Evolutionary conservation across 345 rosid species (phyloP).

Genomic region (Erysimum cheiranthoides): DNA sequence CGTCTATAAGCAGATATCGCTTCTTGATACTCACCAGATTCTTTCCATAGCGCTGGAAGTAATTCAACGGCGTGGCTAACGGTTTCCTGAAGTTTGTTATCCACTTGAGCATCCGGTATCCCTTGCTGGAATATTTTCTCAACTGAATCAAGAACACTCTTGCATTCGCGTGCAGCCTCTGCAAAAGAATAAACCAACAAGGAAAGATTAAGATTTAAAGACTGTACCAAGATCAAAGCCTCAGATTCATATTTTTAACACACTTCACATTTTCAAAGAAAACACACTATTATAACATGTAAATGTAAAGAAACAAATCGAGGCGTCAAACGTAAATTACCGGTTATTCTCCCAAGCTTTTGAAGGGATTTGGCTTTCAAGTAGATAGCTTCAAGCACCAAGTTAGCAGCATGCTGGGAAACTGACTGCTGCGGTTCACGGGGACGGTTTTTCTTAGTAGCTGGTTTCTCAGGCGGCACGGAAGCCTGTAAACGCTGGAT

Average conservation of each 20-base stretch:
- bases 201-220: constrained; percentile 7
- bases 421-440: constrained; percentile 57
- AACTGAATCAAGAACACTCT: constrained; percentile 84
- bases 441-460: constrained; percentile 59
- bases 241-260: neutral
- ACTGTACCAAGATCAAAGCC: neutral
- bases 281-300: too few species aligned
- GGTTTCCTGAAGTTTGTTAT: constrained; percentile 71
- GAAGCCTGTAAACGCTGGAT: constrained; percentile 72
- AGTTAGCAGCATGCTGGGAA: constrained; percentile 84
- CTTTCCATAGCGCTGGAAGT: constrained; percentile 86
- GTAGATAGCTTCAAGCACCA: constrained; percentile 89
- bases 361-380: constrained; percentile 93
- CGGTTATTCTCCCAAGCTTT: constrained; percentile 78
- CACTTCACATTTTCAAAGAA: neutral
- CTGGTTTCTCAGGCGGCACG: constrained; percentile 52
- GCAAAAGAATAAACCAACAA: constrained; percentile 35
- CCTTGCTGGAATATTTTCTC: constrained; percentile 86
- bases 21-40: constrained; percentile 69
- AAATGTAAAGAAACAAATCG: neutral
- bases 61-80: constrained; percentile 92
- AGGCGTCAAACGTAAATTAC: constrained; percentile 42
- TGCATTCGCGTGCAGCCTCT: constrained; percentile 92
- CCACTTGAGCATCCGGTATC: constrained; percentile 83
- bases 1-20: constrained; percentile 83